A percentile compares a stretch with the other conserved stretches of the same genome.
Conservation (phyloP, 192 early-diverging fungal genomes). For the Coemansia sp. region DNA sequence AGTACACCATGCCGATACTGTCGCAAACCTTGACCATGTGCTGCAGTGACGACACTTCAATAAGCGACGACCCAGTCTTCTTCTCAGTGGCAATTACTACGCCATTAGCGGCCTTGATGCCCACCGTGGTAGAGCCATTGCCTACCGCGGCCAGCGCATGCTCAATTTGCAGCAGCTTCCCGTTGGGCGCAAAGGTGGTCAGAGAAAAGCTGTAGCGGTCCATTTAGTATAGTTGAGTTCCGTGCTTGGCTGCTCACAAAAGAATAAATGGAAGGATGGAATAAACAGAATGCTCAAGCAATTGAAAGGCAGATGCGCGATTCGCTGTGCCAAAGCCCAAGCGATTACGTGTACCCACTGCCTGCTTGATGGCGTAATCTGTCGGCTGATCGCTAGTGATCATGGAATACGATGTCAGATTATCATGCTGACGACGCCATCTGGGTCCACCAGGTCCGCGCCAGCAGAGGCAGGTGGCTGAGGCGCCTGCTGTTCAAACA, state of each 20-base stretch:
- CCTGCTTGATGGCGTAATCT: neutral
- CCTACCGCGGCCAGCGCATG: slow-evolving; percentile 92
- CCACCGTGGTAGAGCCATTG: slow-evolving; percentile 86
- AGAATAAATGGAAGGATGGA: neutral
- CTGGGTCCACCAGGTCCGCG: neutral
- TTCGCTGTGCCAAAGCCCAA: neutral
- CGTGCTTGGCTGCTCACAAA: neutral
- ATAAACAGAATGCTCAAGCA: too few relatives aligned
- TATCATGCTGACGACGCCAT: neutral
- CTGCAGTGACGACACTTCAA: slow-evolving; percentile 90
- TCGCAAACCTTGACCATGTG: slow-evolving; percentile 86
- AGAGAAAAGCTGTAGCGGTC: slow-evolving; percentile 92
- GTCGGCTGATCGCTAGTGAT: neutral
- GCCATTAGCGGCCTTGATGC: slow-evolving; percentile 96
- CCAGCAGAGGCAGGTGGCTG: neutral
- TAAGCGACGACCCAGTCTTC: slow-evolving; percentile 85
- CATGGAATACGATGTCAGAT: neutral
- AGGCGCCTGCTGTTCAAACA: neutral
- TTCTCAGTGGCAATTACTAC: slow-evolving; percentile 98
- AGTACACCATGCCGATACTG: slow-evolving; percentile 98
- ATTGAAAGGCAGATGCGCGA: too few relatives aligned
- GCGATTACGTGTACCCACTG: slow-evolving; percentile 5
- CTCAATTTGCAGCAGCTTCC: slow-evolving; percentile 99
- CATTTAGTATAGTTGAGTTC: slow-evolving; percentile 6
- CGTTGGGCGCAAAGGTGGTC: slow-evolving; percentile 98